Base-by-base conservation (phyloP, 352 stramenopile genomes). In the Phytopythium helicoides region DNA sequence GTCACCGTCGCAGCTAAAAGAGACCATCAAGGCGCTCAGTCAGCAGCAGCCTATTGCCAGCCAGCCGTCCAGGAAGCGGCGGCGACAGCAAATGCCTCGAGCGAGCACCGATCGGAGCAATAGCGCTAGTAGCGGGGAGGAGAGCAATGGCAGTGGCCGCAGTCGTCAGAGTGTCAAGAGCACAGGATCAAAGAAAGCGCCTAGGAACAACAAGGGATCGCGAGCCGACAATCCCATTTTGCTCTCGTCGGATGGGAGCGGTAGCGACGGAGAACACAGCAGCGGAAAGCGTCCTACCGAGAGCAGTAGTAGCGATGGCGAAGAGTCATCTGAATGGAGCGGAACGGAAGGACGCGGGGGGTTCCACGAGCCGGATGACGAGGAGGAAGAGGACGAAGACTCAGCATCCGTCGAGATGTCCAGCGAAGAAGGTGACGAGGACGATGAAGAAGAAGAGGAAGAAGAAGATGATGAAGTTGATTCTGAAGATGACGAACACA, bases 221-320 rank as follows among this genome's bases (percentile, higher is more conserved):
- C 47, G 37, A 16, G 47, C 54, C 19, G 31, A 50, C 14, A 56
- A 72, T 28, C 55, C 62, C 48, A 70, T 70, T 26, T 47, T 57
- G 10, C 22, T 60, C 21, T 69, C 23, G 19, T 64, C 66, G 5
- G 59, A 66, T 33, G 64, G 54, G 6, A 72, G 55, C 41, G 59
- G 53, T 1, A 45, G 52, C 6, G 56, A 68, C 1, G 52, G 25
- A 7, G 39, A 48, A 14, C 39, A 25, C 12, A 49, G 25, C n/a
- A 54, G 8, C 33, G 53, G 28, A 42, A 58, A 52, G 21, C 60
- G 61, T 41, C 28, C 47, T 23, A 37, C 28, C 25, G 46, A 33
- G 22, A 33, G 21, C 45, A 42, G 39, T 10, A 51, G 41, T 14
- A 45, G 39, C 31, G 47, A 47, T 33, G 41, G 39, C 8, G 22